These are phyloP conservation scores for Coemansia biformis DNA, from an alignment of 192 early-diverging fungal genomes.

Conservation along the genomic window DNA sequence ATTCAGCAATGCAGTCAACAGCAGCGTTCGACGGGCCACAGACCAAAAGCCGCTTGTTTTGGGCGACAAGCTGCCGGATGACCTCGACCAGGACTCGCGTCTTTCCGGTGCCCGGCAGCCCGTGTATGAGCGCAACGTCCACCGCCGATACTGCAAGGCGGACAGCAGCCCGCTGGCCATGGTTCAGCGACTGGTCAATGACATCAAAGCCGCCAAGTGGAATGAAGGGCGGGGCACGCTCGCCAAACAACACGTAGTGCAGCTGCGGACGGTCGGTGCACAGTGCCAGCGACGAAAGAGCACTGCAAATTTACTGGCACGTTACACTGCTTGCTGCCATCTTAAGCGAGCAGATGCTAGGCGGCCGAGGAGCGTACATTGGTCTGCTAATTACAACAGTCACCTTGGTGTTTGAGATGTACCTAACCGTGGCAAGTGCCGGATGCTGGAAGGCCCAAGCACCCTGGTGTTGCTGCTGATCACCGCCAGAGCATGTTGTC, in stretches of 20 bases:
- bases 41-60: constrained; percentile 62
- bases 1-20: constrained; percentile 75
- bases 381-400: too few species aligned
- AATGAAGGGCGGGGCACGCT: constrained; percentile 23
- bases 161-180: constrained; percentile 61
- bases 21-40: constrained; percentile 82
- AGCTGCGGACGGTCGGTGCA: constrained; percentile 14
- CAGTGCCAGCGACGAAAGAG: constrained; percentile 4
- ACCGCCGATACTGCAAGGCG: constrained; percentile 52
- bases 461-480: too few species aligned
- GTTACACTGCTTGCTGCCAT: constrained; percentile 41
- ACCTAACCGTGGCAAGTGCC: too few species aligned
- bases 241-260: constrained; percentile 39
- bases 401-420: too few species aligned
- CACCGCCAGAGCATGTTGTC: too few species aligned
- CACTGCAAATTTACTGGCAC: constrained; percentile 25
- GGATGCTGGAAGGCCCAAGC: too few species aligned
- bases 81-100: constrained; percentile 75
- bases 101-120: too few species aligned
- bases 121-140: constrained; percentile 67
- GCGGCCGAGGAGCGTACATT: too few species aligned
- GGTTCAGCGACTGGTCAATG: constrained; percentile 45
- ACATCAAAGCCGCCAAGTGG: constrained; percentile 50
- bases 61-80: too few species aligned
- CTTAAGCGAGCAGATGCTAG: constrained; percentile 13